Evolutionary conservation across 306 rosid genomes (phyloP), one percentile per base, ranked within the genome.

Genomic region (Vigna radiata): DNA sequence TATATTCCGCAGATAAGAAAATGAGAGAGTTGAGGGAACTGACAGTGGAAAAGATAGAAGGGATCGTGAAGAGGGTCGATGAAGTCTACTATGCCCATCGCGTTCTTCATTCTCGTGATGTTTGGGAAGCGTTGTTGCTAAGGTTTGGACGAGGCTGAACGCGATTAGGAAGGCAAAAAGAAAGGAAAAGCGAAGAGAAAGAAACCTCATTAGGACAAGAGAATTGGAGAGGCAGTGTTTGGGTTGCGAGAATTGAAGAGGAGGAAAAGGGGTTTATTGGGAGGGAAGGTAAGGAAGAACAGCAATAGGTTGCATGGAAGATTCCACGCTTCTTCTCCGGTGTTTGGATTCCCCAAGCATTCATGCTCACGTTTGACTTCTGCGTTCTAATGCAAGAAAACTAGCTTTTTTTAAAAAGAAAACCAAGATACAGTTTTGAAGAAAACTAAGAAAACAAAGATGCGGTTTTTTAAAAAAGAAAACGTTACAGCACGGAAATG

Each of bases 11-110:
- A 12, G 3, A 44, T 12, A 73, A 4, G 39, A 61, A 21, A 33
- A 19, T 14, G 7, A 15, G 41, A 18, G 48, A 39, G 59, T 18
- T 15, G 6, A 2, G 44, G 33, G 39, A 79, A 81, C 86, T 79
- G 23, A 91, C 95, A 79, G 73, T 31, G 90, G 59, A 60, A 83
- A 21, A 14, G 96, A 85, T 36, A 88, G 74, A 41, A 90, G 86
- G 60, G 89, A 84, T 73, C 97, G 86, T 46, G 84, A 17, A 15
- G 87, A 52, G 2, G 78, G 14, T 62, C 73, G 85, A 77, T 73
- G 11, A 7, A 82, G 33, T 19, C 21, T 85, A 41, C 1, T 1
- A 14, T 25, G 69, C 18, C 46, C 8, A 29, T 75, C 18, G 6
- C 8, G 39, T 3, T 63, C 61, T 37, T 66, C 33, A 64, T 64